Evolutionary conservation across 2,329 filamentous ascomycete species (phyloP).

Genomic region (Fusarium sp.): DNA sequence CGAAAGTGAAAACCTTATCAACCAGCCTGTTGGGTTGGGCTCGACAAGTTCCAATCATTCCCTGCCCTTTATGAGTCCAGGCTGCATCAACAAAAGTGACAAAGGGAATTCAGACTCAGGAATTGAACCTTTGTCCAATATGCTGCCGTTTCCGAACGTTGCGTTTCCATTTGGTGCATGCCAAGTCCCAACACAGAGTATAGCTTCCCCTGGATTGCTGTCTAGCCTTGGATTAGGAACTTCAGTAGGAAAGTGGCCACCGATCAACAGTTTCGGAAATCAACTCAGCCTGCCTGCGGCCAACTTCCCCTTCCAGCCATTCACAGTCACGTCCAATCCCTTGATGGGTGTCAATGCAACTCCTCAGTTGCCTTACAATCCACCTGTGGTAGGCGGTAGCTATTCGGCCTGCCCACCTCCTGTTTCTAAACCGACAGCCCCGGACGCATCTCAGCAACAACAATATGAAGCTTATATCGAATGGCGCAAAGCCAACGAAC

Average conservation of each 20-base stretch:
- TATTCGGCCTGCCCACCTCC: constrained; percentile 25
- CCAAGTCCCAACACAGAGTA: not conserved
- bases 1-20: not conserved
- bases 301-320: constrained; percentile 11
- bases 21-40: not conserved
- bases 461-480: constrained; percentile 63
- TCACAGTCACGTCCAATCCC: not conserved
- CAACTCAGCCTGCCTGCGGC: constrained; percentile 3
- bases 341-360: not conserved
- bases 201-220: constrained; percentile 8
- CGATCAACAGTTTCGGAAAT: constrained; percentile 3
- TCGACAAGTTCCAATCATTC: not conserved
- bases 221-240: constrained; percentile 13
- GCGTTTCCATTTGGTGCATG: not conserved
- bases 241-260: not conserved
- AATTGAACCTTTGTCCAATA: not conserved
- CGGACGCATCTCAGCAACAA: constrained; percentile 58
- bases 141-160: not conserved
- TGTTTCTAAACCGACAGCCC: constrained; percentile 57
- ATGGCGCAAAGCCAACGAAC: constrained; percentile 62
- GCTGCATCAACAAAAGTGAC: not conserved
- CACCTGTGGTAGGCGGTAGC: constrained; percentile 3
- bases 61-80: constrained; percentile 1
- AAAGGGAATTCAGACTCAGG: not conserved
- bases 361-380: constrained; percentile 1